These are phyloP conservation scores for Podospora conica DNA, from an alignment of 495 filamentous ascomycete genomes.

Conservation along the genomic window DNA sequence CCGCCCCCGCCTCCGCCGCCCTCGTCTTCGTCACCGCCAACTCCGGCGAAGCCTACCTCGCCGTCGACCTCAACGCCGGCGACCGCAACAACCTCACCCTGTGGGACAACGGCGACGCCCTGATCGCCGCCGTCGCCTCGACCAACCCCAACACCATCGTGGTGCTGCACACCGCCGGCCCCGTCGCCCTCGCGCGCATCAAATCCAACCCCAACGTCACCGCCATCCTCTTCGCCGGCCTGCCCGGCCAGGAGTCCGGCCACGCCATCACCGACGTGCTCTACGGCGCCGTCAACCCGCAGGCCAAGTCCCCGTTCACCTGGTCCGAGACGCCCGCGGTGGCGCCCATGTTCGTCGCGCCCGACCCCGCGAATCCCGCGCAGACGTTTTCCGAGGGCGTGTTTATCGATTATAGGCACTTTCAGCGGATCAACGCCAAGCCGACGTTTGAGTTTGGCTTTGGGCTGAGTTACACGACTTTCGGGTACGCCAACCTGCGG, in stretches of 20 bases:
- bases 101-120: slow-evolving; percentile 46
- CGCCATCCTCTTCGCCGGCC: slow-evolving; percentile 48
- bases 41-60: slow-evolving; percentile 51
- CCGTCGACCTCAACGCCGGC: slow-evolving; percentile 51
- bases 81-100: slow-evolving; percentile 47
- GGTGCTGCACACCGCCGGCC: slow-evolving; percentile 49
- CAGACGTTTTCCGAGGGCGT: slow-evolving; percentile 43
- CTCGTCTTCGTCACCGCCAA: slow-evolving; percentile 54
- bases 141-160: slow-evolving; percentile 50
- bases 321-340: slow-evolving; percentile 44
- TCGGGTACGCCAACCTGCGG: slow-evolving; percentile 29
- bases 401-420: slow-evolving; percentile 50
- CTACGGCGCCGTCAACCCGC: slow-evolving; percentile 44
- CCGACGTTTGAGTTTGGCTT: slow-evolving; percentile 46
- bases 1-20: slow-evolving; percentile 37
- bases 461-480: slow-evolving; percentile 45
- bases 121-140: slow-evolving; percentile 45
- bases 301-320: slow-evolving; percentile 50
- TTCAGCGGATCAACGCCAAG: slow-evolving; percentile 39
- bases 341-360: slow-evolving; percentile 30
- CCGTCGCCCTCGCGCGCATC: slow-evolving; percentile 42
- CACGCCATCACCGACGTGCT: slow-evolving; percentile 48
- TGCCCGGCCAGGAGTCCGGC: slow-evolving; percentile 52
- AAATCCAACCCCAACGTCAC: slow-evolving; percentile 52
- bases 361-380: slow-evolving; percentile 26